Percentiles rank a stretch among this genome's conserved stretches.
Evolutionary conservation across 176 grass and related monocot species (phyloP).

Genomic region (Zoysia japonica): DNA sequence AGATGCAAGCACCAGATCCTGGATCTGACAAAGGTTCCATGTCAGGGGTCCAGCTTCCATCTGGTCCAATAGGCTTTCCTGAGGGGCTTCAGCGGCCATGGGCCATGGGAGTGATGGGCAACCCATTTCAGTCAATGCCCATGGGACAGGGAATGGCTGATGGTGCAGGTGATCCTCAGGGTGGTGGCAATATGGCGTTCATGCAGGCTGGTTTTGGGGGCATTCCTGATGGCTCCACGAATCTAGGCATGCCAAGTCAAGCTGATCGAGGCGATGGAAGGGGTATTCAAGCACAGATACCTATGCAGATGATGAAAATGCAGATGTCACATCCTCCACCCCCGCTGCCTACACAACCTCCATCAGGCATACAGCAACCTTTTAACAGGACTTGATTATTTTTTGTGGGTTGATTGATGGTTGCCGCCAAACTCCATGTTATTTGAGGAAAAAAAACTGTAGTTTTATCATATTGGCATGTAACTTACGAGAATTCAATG

Average conservation of each 20-base stretch:
- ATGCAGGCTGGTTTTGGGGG: conserved; percentile 55
- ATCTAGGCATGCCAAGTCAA: conserved; percentile 40
- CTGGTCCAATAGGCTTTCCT: conserved; percentile 37
- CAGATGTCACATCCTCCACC: conserved; percentile 62
- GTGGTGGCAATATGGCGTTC: conserved; percentile 59
- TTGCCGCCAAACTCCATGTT: conserved; percentile 31
- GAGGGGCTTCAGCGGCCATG: conserved; percentile 59
- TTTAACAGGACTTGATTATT: conserved; percentile 55
- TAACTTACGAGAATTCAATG: conserved; percentile 11
- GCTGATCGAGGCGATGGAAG: conserved; percentile 62
- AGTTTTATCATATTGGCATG: conserved; percentile 16
- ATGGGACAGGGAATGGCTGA: conserved; percentile 56
- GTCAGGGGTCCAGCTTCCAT: conserved; percentile 47
- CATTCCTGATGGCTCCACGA: conserved; percentile 48
- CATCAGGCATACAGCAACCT: conserved; percentile 54
- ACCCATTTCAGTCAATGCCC: conserved; percentile 54
- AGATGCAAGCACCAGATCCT: conserved; percentile 57
- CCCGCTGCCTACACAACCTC: conserved; percentile 53
- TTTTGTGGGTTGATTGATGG: conserved; percentile 23
- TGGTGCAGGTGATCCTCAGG: conserved; percentile 56
- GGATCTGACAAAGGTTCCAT: conserved; percentile 61
- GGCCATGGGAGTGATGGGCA: conserved; percentile 64
- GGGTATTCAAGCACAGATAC: conserved; percentile 55
- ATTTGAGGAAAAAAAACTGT: conserved; percentile 3
- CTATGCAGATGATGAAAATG: conserved; percentile 69